Evolutionary conservation across 495 filamentous ascomycete genomes (phyloP).

Genomic region (Acidomyces sp.): DNA sequence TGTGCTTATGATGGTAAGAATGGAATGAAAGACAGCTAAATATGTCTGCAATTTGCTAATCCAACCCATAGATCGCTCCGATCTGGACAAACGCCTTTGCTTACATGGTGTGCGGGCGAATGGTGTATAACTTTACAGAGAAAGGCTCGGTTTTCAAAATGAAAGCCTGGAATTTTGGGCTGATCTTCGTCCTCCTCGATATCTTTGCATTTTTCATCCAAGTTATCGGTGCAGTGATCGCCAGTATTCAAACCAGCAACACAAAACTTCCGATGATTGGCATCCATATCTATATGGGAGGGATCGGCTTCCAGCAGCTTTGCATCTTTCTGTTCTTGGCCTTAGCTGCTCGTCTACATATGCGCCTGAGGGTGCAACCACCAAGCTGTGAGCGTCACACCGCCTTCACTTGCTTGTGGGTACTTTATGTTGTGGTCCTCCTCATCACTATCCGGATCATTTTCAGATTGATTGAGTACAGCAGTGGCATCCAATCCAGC

Average conservation of each 20-base stretch:
- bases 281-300: conserved; percentile 17
- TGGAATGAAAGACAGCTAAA: neutral
- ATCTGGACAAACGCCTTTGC: conserved; percentile 15
- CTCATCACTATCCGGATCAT: conserved; percentile 18
- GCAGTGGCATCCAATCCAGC: conserved; percentile 1
- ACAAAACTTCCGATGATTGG: conserved; percentile 4
- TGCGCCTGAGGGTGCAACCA: conserved; percentile 5
- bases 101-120: conserved; percentile 13
- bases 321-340: conserved; percentile 14
- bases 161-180: conserved; percentile 15
- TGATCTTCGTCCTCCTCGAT: conserved; percentile 15
- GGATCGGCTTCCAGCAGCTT: conserved; percentile 16
- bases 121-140: conserved; percentile 12
- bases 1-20: conserved; percentile 9
- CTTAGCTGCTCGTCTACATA: conserved; percentile 10
- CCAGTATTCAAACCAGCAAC: conserved; percentile 2
- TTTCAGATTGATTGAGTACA: conserved; percentile 18
- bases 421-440: conserved; percentile 9
- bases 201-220: conserved; percentile 15
- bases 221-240: conserved; percentile 11
- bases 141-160: conserved; percentile 7
- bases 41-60: too few species aligned
- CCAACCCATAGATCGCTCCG: conserved; percentile 9
- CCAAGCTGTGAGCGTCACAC: neutral
- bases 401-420: conserved; percentile 9